Base-by-base conservation (phyloP, 305 asterid genomes). In the Solanum aculeatissimum region DNA sequence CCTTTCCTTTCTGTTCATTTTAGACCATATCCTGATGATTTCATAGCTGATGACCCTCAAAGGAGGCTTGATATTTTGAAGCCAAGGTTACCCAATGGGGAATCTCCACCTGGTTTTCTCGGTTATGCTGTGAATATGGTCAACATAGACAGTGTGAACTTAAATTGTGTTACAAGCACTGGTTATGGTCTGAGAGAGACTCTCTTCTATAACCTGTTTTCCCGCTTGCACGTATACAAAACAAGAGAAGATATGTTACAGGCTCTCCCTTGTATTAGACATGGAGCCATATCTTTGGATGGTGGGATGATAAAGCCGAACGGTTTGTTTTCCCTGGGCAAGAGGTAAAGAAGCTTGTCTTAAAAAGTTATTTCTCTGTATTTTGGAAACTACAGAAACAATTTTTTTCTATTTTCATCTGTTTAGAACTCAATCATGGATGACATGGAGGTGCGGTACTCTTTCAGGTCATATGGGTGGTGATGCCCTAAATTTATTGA, bases 121-220 rank as follows among this genome's bases (percentile, higher is more conserved):
- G 98, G 96, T 80, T 80, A 93, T 92, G 99, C 98, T 21, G 99
- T 96, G 35, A 96, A 96, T 90, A 92, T 96, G 98, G 47, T 96
- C 90, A 85, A 79, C 18, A 87, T 96, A 58, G 98, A 96, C 72
- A 80, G 75, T 29, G 60, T 66, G 60, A 60, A 89, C 88, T 85
- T 92, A 51, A 84, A 87, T 80, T 75, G 89, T 86, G 80, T 75
- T 74, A 85, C 92, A 29, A 87, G 58, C 53, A 63, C 49, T 70
- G 96, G 93, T 70, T 65, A 84, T 84, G 92, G 88, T 68, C 91
- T 96, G n/a, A 90, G 98, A 90, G 98, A 94, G 87, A 92, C 97
- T 57, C 93, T 96, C 55, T 96, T 96, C 87, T 93, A 93, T 85
- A 80, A 88, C 85, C 96, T 95, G 78, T 94, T 95, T 83, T 90